These are phyloP conservation scores for Jatropha multifida DNA, from an alignment of 441 rosid genomes.

Conservation along the genomic window DNA sequence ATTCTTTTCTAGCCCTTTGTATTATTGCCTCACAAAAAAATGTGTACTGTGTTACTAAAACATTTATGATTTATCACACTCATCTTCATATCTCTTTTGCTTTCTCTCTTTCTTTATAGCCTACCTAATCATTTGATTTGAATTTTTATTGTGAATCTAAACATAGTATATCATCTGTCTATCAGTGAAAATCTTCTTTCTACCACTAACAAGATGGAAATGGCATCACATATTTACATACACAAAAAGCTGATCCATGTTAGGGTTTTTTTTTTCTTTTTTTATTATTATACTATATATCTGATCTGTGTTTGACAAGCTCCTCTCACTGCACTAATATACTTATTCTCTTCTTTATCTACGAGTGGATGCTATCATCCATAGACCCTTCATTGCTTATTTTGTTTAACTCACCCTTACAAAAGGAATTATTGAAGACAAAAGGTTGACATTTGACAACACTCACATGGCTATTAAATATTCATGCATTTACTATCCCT, in stretches of 20 bases:
- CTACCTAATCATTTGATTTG: constrained; percentile 50
- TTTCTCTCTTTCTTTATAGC: background rate
- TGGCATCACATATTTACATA: constrained; percentile 14
- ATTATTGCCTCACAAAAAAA: no score
- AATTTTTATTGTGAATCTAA: constrained; percentile 20
- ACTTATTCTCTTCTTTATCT: background rate
- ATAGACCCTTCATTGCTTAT: constrained; percentile 9
- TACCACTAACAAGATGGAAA: constrained; percentile 10
- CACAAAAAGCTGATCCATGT: constrained; percentile 25
- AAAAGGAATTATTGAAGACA: constrained; percentile 37
- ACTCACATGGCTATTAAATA: constrained; percentile 30
- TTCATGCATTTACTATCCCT: constrained; percentile 20
- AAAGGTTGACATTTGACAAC: constrained; percentile 31
- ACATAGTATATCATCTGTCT: constrained; percentile 38
- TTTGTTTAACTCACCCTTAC: constrained; percentile 15
- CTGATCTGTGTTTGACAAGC: constrained; percentile 12
- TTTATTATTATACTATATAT: background rate
- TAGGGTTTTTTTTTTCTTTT: background rate
- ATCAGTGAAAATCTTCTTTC: constrained; percentile 26
- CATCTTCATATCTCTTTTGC: background rate
- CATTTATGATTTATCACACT: background rate
- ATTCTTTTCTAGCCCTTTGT: background rate
- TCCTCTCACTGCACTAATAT: constrained; percentile 20
- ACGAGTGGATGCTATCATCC: background rate
- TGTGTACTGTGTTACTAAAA: no score